Evolutionary conservation across 495 filamentous ascomycete species (phyloP).

Genomic region (Friedmanniomyces simplex): DNA sequence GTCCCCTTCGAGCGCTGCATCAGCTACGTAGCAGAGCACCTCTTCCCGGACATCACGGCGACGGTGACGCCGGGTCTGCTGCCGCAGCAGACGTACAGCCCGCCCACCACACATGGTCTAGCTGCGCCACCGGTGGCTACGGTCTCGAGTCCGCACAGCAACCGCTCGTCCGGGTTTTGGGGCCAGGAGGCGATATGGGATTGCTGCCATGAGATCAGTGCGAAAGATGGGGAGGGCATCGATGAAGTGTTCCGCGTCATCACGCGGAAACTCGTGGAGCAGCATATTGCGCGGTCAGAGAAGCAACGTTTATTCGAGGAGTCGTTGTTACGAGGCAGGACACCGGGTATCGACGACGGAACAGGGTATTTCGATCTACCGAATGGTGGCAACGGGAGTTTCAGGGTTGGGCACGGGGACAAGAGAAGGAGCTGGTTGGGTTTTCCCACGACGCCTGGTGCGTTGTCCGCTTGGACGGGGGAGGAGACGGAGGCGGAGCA

Average conservation of each 20-base stretch:
- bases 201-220: constrained; percentile 91
- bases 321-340: constrained; percentile 10
- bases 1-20: constrained; percentile 92
- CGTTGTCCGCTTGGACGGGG: constrained; percentile 6
- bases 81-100: background rate
- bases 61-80: background rate
- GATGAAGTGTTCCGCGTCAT: constrained; percentile 97
- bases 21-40: constrained; percentile 84
- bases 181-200: constrained; percentile 90
- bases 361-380: constrained; percentile 30
- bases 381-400: constrained; percentile 40
- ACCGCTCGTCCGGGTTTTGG: constrained; percentile 78
- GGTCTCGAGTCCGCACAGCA: constrained; percentile 56
- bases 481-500: constrained; percentile 1
- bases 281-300: constrained; percentile 55
- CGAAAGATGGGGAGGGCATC: constrained; percentile 88
- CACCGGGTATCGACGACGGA: no score
- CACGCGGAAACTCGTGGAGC: constrained; percentile 87
- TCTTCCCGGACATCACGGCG: constrained; percentile 51
- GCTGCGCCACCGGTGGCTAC: constrained; percentile 27
- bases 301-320: constrained; percentile 36
- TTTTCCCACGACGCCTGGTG: constrained; percentile 41
- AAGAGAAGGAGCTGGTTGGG: constrained; percentile 51
- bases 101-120: no score
- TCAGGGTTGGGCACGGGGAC: constrained; percentile 49